A percentile compares a stretch with the other conserved stretches of the same genome.
phyloP scores from a whole-genome alignment of 495 filamentous ascomycete genomes.

The Aspergillus cristatus region DNA sequence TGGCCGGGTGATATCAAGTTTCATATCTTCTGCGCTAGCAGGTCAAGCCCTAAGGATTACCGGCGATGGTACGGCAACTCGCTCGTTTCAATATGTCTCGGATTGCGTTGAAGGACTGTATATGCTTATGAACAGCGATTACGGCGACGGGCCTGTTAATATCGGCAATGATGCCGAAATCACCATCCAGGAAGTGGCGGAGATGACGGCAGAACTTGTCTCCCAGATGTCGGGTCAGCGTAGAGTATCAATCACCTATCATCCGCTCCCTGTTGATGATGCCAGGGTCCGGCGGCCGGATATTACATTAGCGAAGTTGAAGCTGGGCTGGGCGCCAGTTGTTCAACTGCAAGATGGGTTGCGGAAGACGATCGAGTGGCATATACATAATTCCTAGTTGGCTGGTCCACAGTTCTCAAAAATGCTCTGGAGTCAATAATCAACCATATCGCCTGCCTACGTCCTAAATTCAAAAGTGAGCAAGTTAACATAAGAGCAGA shows the following conservation, averaged over 20 bases:
- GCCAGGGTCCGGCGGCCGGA: constrained; percentile 1
- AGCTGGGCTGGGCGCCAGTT: constrained; percentile 5
- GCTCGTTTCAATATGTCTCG: constrained; percentile 11
- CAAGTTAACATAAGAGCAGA: too few species aligned
- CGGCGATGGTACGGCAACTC: constrained; percentile 9
- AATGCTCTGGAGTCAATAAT: too few species aligned
- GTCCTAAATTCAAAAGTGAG: too few species aligned
- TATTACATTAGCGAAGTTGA: constrained; percentile 4
- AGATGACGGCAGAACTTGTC: constrained; percentile 6
- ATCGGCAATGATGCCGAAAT: constrained; percentile 12
- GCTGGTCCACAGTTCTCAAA: too few species aligned
- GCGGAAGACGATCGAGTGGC: constrained; percentile 9
- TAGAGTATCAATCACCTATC: constrained; percentile 4
- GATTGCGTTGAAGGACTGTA: constrained; percentile 10
- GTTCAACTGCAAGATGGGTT: constrained; percentile 7
- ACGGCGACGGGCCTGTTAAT: constrained; percentile 7
- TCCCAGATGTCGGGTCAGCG: constrained; percentile 1
- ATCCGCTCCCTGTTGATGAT: constrained; percentile 4
- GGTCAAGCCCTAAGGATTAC: constrained; percentile 5
- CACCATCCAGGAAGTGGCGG: constrained; percentile 7
- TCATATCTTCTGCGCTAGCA: constrained; percentile 6
- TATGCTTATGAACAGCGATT: constrained; percentile 10
- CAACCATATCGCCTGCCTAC: too few species aligned
- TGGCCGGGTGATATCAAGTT: constrained; percentile 11
- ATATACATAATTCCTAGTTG: constrained; percentile 4